Conservation (phyloP, 345 rosid genomes). For the Moringa oleifera region DNA sequence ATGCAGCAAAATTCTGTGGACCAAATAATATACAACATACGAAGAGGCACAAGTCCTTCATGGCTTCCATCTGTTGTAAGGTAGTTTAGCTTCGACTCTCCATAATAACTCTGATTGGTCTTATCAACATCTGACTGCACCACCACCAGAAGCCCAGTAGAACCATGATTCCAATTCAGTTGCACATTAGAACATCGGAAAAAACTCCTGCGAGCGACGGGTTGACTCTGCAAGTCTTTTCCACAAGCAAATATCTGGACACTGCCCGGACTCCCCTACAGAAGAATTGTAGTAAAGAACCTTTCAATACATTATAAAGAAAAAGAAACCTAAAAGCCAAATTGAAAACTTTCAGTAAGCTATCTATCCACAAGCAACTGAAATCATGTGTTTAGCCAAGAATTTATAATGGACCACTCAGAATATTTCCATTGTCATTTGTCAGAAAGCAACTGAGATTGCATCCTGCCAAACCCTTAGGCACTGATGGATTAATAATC, state of each 20-base stretch:
- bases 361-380: not conserved
- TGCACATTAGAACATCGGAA: constrained; percentile 87
- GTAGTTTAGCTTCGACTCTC: constrained; percentile 85
- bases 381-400: not conserved
- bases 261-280: constrained; percentile 88
- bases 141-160: constrained; percentile 80
- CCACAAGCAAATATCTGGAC: constrained; percentile 79
- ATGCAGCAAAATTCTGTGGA: not conserved
- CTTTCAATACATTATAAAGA: not conserved
- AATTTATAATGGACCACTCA: not conserved
- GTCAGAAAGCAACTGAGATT: too few species aligned
- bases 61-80: constrained; percentile 79
- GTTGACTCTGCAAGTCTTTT: constrained; percentile 61
- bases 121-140: constrained; percentile 94
- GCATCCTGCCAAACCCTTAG: not conserved
- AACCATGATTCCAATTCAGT: constrained; percentile 75
- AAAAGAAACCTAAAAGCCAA: not conserved
- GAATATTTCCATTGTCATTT: not conserved
- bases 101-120: constrained; percentile 95
- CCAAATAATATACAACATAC: constrained; percentile 40
- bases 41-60: constrained; percentile 87
- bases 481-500: too few species aligned
- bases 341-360: not conserved
- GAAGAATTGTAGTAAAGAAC: not conserved
- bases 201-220: constrained; percentile 77